Base-by-base conservation (phyloP, 2,329 filamentous ascomycete genomes). In the Diaporthe sp. region DNA sequence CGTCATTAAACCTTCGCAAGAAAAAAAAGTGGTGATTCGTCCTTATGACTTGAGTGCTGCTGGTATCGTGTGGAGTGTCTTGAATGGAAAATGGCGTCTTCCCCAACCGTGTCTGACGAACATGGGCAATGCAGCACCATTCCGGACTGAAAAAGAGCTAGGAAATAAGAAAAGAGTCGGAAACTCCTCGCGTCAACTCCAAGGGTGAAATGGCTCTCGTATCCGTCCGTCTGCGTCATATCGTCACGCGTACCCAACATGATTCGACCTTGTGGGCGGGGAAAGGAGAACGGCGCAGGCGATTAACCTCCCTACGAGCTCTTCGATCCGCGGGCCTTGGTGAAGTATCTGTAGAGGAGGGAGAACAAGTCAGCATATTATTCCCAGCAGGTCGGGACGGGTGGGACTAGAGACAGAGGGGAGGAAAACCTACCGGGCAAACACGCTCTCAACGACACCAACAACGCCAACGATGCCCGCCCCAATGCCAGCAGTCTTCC, bases 401-500 rank as follows among this genome's bases (percentile, higher is more conserved):
- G 15, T 10, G 39, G 34, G 13, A 22, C 10, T 17, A 17, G 6
- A 5, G 15, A 17, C 25, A 9, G 17, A 15, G 25, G 44, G 17
- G 9, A 13, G 12, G 57, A 3, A 12, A n/a, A 86, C 84, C 77
- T 84, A 91, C 82, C 85, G 82, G 71, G 87, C 87, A 61, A 91
- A 79, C 37, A 88, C 81, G 22, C 86, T 84, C 83, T 92, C 88
- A 2, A 86, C 84, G 20, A 86, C 84, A 31, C 88, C 88, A 2
- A 91, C 87, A 8, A 84, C 83, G 4, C 87, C 85, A 4, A 90
- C 71, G 53, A 91, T 85, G 57, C 89, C 88, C 15, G 88, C 82
- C 6, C 90, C 90, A 0, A 90, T 74, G 25, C 89, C 87, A 22
- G 88, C 83, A 75, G 83, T 84, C 83, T 88, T 85, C 87, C 87